Evolutionary conservation across 2,329 filamentous ascomycete species (phyloP).

Genomic region (Sarocladium brachiariae): DNA sequence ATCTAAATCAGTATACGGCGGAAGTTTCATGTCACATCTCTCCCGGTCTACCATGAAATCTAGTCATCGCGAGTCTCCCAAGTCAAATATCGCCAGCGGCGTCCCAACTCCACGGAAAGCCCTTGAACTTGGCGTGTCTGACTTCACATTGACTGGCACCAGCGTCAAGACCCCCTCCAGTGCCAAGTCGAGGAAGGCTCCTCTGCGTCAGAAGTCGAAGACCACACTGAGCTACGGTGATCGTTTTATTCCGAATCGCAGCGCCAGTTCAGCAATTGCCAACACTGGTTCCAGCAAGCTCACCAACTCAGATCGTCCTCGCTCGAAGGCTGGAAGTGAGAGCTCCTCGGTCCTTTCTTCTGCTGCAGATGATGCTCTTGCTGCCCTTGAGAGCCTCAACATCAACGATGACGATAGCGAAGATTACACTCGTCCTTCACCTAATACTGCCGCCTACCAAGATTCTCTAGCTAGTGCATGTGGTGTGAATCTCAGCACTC

Average conservation of each 20-base stretch:
- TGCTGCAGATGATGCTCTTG: conserved; percentile 71
- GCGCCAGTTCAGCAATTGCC: conserved; percentile 79
- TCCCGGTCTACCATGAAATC: conserved; percentile 47
- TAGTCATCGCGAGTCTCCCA: conserved; percentile 79
- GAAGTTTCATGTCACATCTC: conserved; percentile 73
- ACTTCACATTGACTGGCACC: conserved; percentile 85
- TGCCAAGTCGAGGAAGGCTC: conserved; percentile 49
- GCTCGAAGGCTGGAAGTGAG: conserved; percentile 67
- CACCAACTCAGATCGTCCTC: conserved; percentile 60
- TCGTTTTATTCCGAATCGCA: conserved; percentile 92
- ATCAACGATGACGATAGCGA: conserved; percentile 61
- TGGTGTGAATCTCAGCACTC: conserved; percentile 86
- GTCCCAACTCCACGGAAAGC: conserved; percentile 71
- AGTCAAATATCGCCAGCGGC: conserved; percentile 84
- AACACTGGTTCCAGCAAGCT: conserved; percentile 80
- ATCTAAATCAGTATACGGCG: conserved; percentile 70
- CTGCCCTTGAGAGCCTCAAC: conserved; percentile 72
- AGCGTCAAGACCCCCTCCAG: conserved; percentile 52
- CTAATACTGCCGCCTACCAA: conserved; percentile 85
- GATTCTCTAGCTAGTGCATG: conserved; percentile 86
- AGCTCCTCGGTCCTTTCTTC: conserved; percentile 70
- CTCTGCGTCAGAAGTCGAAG: conserved; percentile 59
- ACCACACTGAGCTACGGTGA: conserved; percentile 80
- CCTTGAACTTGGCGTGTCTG: conserved; percentile 84
- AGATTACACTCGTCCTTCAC: conserved; percentile 70